Conservation (phyloP, 768 basidiomycete genomes). For the Dioszegia aurantiaca region DNA sequence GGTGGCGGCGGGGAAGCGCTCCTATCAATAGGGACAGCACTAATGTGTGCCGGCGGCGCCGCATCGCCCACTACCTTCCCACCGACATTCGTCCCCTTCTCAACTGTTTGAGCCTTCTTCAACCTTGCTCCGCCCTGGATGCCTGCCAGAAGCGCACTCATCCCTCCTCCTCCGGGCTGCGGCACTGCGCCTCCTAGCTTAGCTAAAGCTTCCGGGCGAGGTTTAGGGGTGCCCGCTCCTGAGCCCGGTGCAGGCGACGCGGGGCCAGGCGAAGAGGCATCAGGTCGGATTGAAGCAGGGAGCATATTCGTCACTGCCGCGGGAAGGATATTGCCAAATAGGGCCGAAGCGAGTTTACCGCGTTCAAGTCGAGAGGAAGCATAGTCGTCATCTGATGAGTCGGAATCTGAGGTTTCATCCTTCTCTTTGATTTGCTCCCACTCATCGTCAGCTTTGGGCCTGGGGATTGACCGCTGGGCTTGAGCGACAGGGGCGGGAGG, state of each 20-base stretch:
- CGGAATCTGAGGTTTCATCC: constrained; percentile 53
- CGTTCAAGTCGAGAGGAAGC: constrained; percentile 64
- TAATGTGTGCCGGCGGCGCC: constrained; percentile 69
- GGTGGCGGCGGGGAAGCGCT: constrained; percentile 46
- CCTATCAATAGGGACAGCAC: constrained; percentile 50
- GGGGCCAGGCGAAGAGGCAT: constrained; percentile 34
- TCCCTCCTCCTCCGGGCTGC: constrained; percentile 44
- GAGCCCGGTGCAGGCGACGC: no score
- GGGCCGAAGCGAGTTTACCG: constrained; percentile 68
- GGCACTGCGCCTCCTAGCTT: constrained; percentile 46
- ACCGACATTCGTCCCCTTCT: constrained; percentile 61
- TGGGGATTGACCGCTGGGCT: constrained; percentile 53
- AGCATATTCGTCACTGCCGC: constrained; percentile 14
- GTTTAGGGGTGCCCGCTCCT: constrained; percentile 21
- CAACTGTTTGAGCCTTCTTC: constrained; percentile 73
- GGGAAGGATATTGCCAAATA: constrained; percentile 61
- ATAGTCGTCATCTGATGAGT: constrained; percentile 77
- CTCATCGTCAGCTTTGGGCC: constrained; percentile 63
- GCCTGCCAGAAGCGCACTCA: constrained; percentile 66
- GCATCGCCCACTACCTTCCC: constrained; percentile 74
- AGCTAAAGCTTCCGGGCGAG: constrained; percentile 55
- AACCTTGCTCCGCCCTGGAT: constrained; percentile 74
- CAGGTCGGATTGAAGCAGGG: constrained; percentile 1
- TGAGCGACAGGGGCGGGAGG: constrained; percentile 27
- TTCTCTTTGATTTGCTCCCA: constrained; percentile 82